Conservation (phyloP, 768 basidiomycete genomes). For the Artomyces pyxidatus region DNA sequence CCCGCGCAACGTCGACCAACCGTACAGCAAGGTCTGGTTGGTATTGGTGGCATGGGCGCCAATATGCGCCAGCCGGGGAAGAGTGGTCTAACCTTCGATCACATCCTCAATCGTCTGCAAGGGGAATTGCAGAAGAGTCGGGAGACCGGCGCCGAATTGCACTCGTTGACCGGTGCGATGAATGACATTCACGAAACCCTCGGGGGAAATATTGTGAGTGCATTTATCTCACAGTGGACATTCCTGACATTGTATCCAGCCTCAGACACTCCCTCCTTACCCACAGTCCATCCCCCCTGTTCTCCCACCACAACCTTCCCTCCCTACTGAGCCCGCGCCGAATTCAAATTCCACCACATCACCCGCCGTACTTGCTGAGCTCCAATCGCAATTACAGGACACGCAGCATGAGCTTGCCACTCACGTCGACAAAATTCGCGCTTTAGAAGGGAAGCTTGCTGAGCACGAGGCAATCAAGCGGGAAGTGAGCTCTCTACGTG, state of each 20-base stretch:
- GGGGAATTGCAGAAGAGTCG: conserved; percentile 93
- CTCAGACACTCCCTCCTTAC: conserved; percentile 52
- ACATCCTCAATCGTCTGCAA: conserved; percentile 82
- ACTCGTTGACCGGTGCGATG: conserved; percentile 69
- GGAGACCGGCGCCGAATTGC: conserved; percentile 85
- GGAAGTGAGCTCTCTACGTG: conserved; percentile 67
- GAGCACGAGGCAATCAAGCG: conserved; percentile 81
- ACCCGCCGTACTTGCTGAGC: conserved; percentile 41
- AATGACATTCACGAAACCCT: conserved; percentile 89
- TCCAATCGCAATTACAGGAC: conserved; percentile 78
- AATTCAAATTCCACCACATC: conserved; percentile 13
- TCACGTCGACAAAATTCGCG: conserved; percentile 78
- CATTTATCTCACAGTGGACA: conserved; percentile 8
- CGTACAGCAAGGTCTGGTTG: conserved; percentile 50
- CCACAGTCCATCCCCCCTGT: conserved; percentile 62
- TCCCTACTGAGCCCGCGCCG: conserved; percentile 18
- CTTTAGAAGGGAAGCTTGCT: conserved; percentile 69
- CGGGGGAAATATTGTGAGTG: conserved; percentile 67
- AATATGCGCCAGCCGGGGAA: conserved; percentile 68
- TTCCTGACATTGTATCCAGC: conserved; percentile 29
- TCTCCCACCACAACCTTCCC: conserved; percentile 23
- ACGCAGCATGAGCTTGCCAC: conserved; percentile 70
- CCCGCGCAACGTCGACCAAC: conserved; percentile 44
- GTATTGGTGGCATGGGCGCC: conserved; percentile 73
- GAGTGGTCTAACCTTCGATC: conserved; percentile 86